These are phyloP conservation scores for Coemansia biformis DNA, from an alignment of 192 early-diverging fungal genomes.

Conservation along the genomic window DNA sequence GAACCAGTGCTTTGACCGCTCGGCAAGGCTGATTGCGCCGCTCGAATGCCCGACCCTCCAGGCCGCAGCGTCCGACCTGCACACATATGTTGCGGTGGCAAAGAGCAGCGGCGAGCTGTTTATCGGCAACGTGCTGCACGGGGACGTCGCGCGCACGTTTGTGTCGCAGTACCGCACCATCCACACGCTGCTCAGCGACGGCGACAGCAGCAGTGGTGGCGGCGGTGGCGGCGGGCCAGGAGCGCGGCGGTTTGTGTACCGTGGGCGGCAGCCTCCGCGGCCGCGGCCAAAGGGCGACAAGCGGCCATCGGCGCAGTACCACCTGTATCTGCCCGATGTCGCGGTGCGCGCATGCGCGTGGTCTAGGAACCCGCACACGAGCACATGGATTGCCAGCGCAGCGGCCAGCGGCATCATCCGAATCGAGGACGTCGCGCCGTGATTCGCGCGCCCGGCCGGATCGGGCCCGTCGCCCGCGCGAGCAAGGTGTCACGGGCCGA, in stretches of 20 bases:
- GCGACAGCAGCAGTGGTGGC: background rate
- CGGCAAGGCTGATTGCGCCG: background rate
- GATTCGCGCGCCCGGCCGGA: background rate
- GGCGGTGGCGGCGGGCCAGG: background rate
- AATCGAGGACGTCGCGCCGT: conserved; percentile 24
- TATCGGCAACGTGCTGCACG: conserved; percentile 9
- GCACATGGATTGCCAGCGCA: conserved; percentile 30
- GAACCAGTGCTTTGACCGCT: conserved; percentile 5
- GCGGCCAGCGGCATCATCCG: conserved; percentile 21
- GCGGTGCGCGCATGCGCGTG: conserved; percentile 28
- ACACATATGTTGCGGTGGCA: conserved; percentile 14
- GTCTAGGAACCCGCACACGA: conserved; percentile 25
- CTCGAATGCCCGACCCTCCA: conserved; percentile 2
- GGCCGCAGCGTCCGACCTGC: conserved; percentile 15
- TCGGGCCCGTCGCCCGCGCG: too few relatives aligned
- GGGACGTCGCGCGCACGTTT: background rate
- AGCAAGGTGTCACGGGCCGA: too few relatives aligned
- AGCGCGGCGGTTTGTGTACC: background rate
- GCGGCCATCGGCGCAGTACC: background rate
- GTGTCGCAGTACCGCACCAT: conserved; percentile 10
- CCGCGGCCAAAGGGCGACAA: conserved; percentile 1
- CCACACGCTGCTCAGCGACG: conserved; percentile 10
- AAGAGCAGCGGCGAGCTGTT: conserved; percentile 10
- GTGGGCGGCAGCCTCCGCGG: background rate
- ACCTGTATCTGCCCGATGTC: conserved; percentile 17